Base-by-base conservation (phyloP, 371 early-diverging fungal genomes). In the Mortierella sp. region DNA sequence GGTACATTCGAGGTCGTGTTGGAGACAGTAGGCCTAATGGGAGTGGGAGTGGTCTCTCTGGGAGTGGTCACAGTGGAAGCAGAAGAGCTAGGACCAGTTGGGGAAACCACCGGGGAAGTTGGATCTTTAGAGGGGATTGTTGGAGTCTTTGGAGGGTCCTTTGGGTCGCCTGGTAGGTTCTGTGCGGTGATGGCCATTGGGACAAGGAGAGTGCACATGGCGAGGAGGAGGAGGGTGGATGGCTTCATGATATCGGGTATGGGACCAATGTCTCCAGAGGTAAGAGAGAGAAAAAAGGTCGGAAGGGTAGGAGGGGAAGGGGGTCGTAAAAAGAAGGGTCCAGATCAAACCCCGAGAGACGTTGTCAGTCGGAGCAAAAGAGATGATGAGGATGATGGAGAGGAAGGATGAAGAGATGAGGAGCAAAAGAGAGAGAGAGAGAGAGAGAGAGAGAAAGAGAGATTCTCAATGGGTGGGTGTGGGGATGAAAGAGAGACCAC, bases 391-490 rank as follows among this genome's bases (percentile, higher is more conserved):
- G 18, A 51, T 11, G 15, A 52, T 15, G 52, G 26, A 51, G 25
- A 50, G 19, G 30, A 12, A 14, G 19, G 51, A 52, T 9, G 50
- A 52, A 28, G 18, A 52, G 51, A 30, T 30, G 48, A 16, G 26
- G 28, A 9, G 21, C 12, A 37, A 19, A 51, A 62, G 19, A 7
- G 51, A 45, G 61, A 52, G 45, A 58, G 29, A 50, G 66, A 28
- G 45, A 37, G 51, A 50, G 25, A 16, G 66, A 52, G 59, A 7
- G 9, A 18, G 47, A 52, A 53, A 52, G 64, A 25, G 47, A 55
- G 28, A 23, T 9, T 37, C 3, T 9, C 37, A 37, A 37, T 9
- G 9, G 37, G 37, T 37, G 37, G 37, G 3, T 5, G 37, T 5
- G 37, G 37, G 9, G 28, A 46, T 6, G 21, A 46, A 60, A 6